Evolutionary conservation across 257 asterid genomes (phyloP).

Genomic region (Penstemon eatonii): DNA sequence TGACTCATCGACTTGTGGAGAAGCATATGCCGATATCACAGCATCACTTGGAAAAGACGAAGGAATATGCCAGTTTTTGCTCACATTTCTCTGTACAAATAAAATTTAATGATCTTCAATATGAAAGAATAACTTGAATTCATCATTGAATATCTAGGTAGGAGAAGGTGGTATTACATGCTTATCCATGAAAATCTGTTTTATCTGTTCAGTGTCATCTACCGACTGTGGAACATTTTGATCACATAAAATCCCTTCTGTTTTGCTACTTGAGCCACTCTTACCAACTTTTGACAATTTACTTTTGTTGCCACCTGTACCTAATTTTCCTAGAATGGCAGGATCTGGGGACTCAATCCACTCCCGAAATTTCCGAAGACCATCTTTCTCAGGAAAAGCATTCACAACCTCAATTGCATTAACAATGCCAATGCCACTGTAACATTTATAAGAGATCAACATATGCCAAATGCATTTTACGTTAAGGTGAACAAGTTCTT

Average conservation of each 20-base stretch:
- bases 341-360: conserved; percentile 99
- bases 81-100: conserved; percentile 78
- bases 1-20: conserved; percentile 94
- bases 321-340: conserved; percentile 67
- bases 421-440: conserved; percentile 93
- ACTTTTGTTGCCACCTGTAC: conserved; percentile 44
- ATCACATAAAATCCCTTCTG: conserved; percentile 31
- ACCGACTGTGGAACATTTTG: conserved; percentile 31
- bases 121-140: conserved; percentile 23
- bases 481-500: conserved; percentile 14
- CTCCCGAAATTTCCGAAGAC: conserved; percentile 79
- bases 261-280: conserved; percentile 32
- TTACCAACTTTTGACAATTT: conserved; percentile 46
- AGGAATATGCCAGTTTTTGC: conserved; percentile 96
- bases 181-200: conserved; percentile 76
- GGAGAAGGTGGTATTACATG: conserved; percentile 53
- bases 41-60: conserved; percentile 86
- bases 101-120: conserved; percentile 1
- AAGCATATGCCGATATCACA: conserved; percentile 75
- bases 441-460: conserved; percentile 26
- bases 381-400: conserved; percentile 89
- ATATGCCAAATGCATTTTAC: conserved; percentile 5
- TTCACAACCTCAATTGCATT: conserved; percentile 93
- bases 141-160: conserved; percentile 19
- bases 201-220: conserved; percentile 44